phyloP scores from a whole-genome alignment of 2,329 filamentous ascomycete species.

The Polychaeton citri region DNA sequence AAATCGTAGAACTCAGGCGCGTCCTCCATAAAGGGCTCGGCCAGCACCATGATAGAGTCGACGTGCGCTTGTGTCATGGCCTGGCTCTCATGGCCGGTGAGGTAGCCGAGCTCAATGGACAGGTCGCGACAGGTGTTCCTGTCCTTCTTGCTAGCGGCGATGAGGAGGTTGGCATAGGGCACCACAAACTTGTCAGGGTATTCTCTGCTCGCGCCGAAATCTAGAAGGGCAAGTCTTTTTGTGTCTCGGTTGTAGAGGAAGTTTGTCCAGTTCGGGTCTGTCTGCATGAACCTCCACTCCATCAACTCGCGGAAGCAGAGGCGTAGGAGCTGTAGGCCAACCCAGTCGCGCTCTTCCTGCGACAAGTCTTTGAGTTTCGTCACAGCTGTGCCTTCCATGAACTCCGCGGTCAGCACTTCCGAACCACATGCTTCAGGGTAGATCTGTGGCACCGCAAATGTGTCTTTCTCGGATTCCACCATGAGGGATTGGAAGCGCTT shows the following conservation, averaged over 20 bases:
- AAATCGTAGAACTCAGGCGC: conserved; percentile 87
- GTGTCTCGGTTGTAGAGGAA: conserved; percentile 73
- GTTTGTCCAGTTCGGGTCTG: conserved; percentile 98
- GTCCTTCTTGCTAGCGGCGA: conserved; percentile 64
- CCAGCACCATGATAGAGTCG: conserved; percentile 75
- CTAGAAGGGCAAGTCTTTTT: conserved; percentile 68
- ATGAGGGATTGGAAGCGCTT: conserved; percentile 57
- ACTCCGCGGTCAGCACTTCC: conserved; percentile 85
- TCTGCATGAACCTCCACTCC: conserved; percentile 97
- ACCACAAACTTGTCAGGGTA: conserved; percentile 69
- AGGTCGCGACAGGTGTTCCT: conserved; percentile 48
- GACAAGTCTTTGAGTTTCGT: conserved; percentile 61
- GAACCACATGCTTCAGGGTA: conserved; percentile 67
- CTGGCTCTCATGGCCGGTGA: conserved; percentile 77
- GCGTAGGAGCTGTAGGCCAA: conserved; percentile 83
- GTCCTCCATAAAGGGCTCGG: conserved; percentile 69
- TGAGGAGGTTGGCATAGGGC: conserved; percentile 67
- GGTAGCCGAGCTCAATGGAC: conserved; percentile 70
- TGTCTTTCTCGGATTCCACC: conserved; percentile 57
- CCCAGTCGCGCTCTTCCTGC: conserved; percentile 85
- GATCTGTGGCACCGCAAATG: conserved; percentile 69
- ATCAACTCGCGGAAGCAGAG: conserved; percentile 86
- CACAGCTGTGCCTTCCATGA: conserved; percentile 74
- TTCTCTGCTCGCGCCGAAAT: conserved; percentile 86
- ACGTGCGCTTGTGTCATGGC: conserved; percentile 84